These are phyloP conservation scores for Penicillium antarcticum DNA, from an alignment of 495 filamentous ascomycete genomes.

Conservation along the genomic window DNA sequence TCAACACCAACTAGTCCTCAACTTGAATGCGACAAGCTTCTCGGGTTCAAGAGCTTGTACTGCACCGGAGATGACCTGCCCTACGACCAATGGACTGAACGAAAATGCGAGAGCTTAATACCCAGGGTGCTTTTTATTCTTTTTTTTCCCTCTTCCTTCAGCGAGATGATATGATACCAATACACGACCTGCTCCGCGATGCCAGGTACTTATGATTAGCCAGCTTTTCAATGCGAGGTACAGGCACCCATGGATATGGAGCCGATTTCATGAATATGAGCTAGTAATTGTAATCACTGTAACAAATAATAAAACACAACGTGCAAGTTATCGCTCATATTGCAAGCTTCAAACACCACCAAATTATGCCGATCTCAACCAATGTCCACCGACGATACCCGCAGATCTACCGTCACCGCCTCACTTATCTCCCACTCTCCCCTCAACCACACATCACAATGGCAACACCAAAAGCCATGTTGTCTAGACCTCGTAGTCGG, in stretches of 20 bases:
- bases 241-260: conserved; percentile 1
- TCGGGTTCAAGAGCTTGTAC: neutral
- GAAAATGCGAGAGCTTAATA: neutral
- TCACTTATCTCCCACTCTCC: conserved; percentile 5
- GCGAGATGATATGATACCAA: conserved; percentile 19
- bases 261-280: neutral
- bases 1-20: conserved; percentile 61
- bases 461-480: conserved; percentile 7
- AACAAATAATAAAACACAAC: neutral
- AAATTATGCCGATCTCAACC: neutral
- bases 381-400: conserved; percentile 3
- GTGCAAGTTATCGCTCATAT: neutral
- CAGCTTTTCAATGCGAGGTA: neutral
- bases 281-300: no score
- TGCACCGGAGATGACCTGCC: neutral
- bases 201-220: conserved; percentile 5
- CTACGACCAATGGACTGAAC: neutral
- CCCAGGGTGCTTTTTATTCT: conserved; percentile 7
- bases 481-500: neutral
- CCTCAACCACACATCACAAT: conserved; percentile 4
- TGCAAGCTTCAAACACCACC: no score
- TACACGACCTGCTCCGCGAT: conserved; percentile 9
- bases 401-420: conserved; percentile 10
- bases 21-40: neutral
- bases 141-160: conserved; percentile 9